Evolutionary conservation across 2,329 filamentous ascomycete genomes (phyloP).

Genomic region (Rhynchosporium secalis): DNA sequence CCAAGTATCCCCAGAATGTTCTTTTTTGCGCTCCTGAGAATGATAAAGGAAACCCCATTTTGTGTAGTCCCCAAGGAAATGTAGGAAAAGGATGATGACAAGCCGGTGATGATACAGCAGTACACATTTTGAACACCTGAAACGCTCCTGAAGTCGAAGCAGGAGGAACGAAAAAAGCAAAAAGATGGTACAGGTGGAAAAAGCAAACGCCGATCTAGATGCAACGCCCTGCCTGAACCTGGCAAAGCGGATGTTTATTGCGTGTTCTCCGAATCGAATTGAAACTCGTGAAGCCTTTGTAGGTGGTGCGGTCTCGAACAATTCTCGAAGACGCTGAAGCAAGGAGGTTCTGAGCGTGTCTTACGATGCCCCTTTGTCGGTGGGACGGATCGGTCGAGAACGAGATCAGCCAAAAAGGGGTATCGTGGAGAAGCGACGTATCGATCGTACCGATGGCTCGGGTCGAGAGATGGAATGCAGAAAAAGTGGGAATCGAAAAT

Average conservation of each 20-base stretch:
- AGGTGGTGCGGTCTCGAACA: conserved; percentile 32
- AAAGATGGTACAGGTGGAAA: conserved; percentile 16
- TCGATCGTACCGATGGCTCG: conserved; percentile 12
- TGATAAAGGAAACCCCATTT: conserved; percentile 13
- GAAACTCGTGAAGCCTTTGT: neutral
- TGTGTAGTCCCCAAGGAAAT: conserved; percentile 15
- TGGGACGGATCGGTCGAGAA: conserved; percentile 6
- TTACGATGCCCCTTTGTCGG: conserved; percentile 2
- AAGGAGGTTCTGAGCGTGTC: conserved; percentile 12
- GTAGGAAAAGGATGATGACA: neutral
- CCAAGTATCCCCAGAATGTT: neutral
- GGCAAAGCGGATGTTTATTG: neutral
- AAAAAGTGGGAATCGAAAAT: conserved; percentile 22
- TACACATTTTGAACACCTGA: conserved; percentile 11
- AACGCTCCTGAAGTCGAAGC: neutral
- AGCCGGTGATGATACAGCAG: conserved; percentile 17
- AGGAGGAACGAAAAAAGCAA: conserved; percentile 18
- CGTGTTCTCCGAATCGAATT: conserved; percentile 16
- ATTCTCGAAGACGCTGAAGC: conserved; percentile 19
- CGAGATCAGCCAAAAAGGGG: conserved; percentile 6
- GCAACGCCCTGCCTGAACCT: conserved; percentile 26
- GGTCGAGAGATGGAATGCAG: conserved; percentile 27
- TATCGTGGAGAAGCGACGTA: conserved; percentile 3
- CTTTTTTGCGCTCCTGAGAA: conserved; percentile 20
- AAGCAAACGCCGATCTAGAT: conserved; percentile 28